Evolutionary conservation across 148 eudicot species (phyloP).

Genomic region (Rhododendron kiyosumense): DNA sequence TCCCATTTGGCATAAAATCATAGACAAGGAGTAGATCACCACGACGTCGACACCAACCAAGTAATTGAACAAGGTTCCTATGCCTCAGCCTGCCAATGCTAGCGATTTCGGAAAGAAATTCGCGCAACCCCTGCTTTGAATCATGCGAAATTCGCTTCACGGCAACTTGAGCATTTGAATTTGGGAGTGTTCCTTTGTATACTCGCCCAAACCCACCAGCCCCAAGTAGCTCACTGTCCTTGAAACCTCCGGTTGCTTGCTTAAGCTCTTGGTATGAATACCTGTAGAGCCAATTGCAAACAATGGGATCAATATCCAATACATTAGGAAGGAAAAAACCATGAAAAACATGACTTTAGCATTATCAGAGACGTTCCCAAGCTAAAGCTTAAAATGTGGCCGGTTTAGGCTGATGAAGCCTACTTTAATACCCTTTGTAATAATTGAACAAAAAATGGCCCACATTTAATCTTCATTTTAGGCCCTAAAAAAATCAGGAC

Average conservation of each 20-base stretch:
- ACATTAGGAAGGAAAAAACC: constrained; percentile 15
- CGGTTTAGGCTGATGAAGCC: too few relatives aligned
- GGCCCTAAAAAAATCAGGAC: too few relatives aligned
- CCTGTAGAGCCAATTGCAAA: not conserved
- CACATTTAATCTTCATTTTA: too few relatives aligned
- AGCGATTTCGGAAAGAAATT: constrained; percentile 7
- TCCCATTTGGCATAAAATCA: constrained; percentile 65
- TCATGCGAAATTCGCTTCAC: constrained; percentile 36
- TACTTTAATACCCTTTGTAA: too few relatives aligned
- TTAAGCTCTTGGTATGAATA: constrained; percentile 32
- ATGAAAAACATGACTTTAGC: constrained; percentile 20
- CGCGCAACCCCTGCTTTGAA: constrained; percentile 42
- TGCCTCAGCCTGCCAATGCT: constrained; percentile 43
- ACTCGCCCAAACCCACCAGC: constrained; percentile 53
- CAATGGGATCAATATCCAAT: not conserved
- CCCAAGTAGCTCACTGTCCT: constrained; percentile 33
- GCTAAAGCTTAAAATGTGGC: not conserved
- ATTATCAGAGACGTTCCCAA: too few relatives aligned
- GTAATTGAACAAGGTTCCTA: constrained; percentile 38
- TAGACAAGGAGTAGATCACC: constrained; percentile 52
- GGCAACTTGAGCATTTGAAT: constrained; percentile 23
- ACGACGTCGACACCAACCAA: constrained; percentile 44
- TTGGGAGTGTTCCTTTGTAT: constrained; percentile 35
- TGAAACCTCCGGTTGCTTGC: constrained; percentile 40
- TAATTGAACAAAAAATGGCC: too few relatives aligned